Conservation (phyloP, 2,329 filamentous ascomycete genomes). For the Fusarium keratoplasticum region DNA sequence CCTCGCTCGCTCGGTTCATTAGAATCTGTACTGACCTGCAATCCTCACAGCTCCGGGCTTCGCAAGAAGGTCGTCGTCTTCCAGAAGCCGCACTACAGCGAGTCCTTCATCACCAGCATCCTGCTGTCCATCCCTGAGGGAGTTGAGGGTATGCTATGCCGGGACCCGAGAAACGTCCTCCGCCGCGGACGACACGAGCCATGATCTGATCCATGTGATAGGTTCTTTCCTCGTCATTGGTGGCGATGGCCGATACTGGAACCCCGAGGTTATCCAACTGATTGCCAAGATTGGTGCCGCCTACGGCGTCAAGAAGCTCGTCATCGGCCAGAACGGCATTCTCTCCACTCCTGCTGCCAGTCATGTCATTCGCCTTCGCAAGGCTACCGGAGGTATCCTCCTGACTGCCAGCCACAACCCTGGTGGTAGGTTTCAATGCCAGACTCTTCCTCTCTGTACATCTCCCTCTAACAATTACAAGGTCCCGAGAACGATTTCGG, state of each 20-base stretch:
- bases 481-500: constrained; percentile 95
- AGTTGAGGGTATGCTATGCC: constrained; percentile 72
- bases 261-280: constrained; percentile 94
- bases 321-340: constrained; percentile 96
- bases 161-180: constrained; percentile 9
- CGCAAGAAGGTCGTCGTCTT: constrained; percentile 99
- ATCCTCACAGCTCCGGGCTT: constrained; percentile 82
- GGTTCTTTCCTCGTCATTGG: constrained; percentile 92
- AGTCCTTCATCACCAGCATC: constrained; percentile 94
- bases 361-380: constrained; percentile 93
- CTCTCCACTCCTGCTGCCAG: constrained; percentile 96
- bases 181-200: neutral
- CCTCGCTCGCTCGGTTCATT: neutral
- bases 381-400: constrained; percentile 95
- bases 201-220: constrained; percentile 44
- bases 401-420: constrained; percentile 98
- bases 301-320: constrained; percentile 98
- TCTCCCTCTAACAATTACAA: constrained; percentile 49
- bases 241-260: constrained; percentile 97
- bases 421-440: constrained; percentile 74
- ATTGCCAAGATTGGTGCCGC: constrained; percentile 97
- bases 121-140: constrained; percentile 97
- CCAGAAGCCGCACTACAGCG: constrained; percentile 94
- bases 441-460: neutral
- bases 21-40: constrained; percentile 20